A percentile compares a stretch with the other conserved stretches of the same genome.
Evolutionary conservation across 768 basidiomycete species (phyloP).

Genomic region (Lactarius evosmus): DNA sequence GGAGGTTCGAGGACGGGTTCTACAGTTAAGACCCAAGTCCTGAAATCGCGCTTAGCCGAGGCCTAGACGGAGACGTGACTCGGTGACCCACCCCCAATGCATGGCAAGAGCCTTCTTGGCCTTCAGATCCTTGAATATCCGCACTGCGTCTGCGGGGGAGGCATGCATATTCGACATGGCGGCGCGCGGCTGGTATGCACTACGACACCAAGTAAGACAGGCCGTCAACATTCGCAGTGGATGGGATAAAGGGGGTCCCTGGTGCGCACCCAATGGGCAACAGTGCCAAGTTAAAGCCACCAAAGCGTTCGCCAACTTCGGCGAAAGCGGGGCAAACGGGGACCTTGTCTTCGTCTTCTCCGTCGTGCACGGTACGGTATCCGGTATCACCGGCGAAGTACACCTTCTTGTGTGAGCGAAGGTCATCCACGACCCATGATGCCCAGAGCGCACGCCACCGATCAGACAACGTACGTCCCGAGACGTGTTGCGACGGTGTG

Average conservation of each 20-base stretch:
- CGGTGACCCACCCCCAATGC: conserved; percentile 58
- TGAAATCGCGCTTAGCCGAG: conserved; percentile 25
- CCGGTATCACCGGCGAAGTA: conserved; percentile 75
- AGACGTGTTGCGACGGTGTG: conserved; percentile 64
- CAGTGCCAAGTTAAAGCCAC: conserved; percentile 63
- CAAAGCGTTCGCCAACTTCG: conserved; percentile 61
- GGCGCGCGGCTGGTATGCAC: conserved; percentile 55
- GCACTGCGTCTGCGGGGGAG: conserved; percentile 64
- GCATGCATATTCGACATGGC: conserved; percentile 61
- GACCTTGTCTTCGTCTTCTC: conserved; percentile 46
- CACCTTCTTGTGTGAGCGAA: conserved; percentile 46
- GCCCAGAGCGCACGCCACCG: conserved; percentile 60
- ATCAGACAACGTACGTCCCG: conserved; percentile 49
- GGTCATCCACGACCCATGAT: conserved; percentile 60
- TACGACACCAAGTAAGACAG: conserved; percentile 32
- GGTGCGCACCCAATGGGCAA: conserved; percentile 61
- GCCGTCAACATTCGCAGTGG: not conserved
- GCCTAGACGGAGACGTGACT: not conserved
- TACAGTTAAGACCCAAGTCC: conserved; percentile 52
- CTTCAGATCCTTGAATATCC: conserved; percentile 59
- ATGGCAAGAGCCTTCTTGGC: conserved; percentile 62
- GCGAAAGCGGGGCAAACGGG: conserved; percentile 70
- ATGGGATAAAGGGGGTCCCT: not conserved
- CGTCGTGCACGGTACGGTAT: conserved; percentile 47
- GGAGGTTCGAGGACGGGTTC: conserved; percentile 62